Evolutionary conservation across 768 basidiomycete genomes (phyloP), one percentile per base, ranked within the genome.

Genomic region (Sporobolomyces pararoseus): DNA sequence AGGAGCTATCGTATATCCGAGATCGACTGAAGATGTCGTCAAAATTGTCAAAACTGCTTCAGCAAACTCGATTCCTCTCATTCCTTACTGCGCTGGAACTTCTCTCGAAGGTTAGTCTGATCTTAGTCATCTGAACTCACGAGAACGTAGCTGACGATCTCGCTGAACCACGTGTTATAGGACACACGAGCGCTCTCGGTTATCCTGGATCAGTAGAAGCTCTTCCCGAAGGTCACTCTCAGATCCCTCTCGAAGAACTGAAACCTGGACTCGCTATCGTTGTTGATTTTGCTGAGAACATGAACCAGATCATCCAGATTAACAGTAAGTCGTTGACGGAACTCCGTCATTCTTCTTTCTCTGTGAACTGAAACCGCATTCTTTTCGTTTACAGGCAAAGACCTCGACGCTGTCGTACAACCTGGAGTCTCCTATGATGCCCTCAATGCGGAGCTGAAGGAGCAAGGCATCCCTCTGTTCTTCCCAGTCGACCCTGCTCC

Each of bases 21-120:
- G 79, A 39, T 85, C 82, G 63, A 95, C 92, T 0, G 86, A 87
- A 63, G 92, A 96, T 76, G 90, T 96, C 3, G 87, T 90, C 64
- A 84, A 85, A 67, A 82, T 90, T 58, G 87, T 96, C 67, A 85
- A 88, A 66, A 84, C 91, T 49, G 86, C 93, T 0, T 82, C 84
- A 52, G 86, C 86, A 77, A 88, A 86, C 78, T 82, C 82, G 54
- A 82, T 95, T 39, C 92, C 93, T 4, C 83, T 95, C 32, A 86
- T 86, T 21, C 86, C 91, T 3, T 93, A 88, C 76, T 86, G 88
- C 55, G 92, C 91, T 2, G 91, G 89, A 16, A 95, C 91, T 0
- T 89, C 88, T 75, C 83, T 94, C n/a, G 92, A 95, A 78, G 91
- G 90, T 0, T 89, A 92, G 80, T 89, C 21, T 59, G n/a, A n/a